Evolutionary conservation across 805 yeast species (phyloP).

Genomic region (Candida ovalis): DNA sequence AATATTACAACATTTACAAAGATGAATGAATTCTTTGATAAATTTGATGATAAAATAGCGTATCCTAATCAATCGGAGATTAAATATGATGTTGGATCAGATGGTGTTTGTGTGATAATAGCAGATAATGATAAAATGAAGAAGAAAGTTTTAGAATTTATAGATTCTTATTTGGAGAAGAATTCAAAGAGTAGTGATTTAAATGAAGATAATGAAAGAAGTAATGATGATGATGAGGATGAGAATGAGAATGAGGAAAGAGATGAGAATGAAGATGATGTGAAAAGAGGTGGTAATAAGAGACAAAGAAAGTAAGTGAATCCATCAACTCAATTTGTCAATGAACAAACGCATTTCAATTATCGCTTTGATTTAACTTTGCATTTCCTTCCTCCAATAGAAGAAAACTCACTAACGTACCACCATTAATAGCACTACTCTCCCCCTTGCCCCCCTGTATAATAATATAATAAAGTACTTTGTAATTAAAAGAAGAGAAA

Average conservation of each 20-base stretch:
- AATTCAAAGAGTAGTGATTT: background rate
- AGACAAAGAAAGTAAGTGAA: constrained; percentile 6
- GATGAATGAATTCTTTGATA: constrained; percentile 49
- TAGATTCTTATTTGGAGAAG: constrained; percentile 31
- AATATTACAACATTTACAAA: constrained; percentile 43
- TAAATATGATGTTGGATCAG: constrained; percentile 59
- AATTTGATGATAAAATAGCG: constrained; percentile 48
- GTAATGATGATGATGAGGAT: constrained; percentile 12
- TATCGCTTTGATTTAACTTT: too few species aligned
- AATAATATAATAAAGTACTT: too few species aligned
- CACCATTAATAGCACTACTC: too few species aligned
- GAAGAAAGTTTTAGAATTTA: constrained; percentile 37
- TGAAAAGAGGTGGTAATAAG: constrained; percentile 4
- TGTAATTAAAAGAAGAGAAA: too few species aligned
- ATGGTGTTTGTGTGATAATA: constrained; percentile 54
- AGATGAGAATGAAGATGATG: constrained; percentile 6
- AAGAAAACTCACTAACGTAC: too few species aligned
- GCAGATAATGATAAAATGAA: constrained; percentile 40
- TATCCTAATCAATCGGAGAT: constrained; percentile 52
- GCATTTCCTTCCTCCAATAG: too few species aligned
- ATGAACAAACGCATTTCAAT: background rate
- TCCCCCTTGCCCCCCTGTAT: too few species aligned
- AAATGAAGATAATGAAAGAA: constrained; percentile 4
- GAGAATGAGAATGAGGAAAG: constrained; percentile 10
- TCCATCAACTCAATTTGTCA: background rate